Base-by-base conservation (phyloP, 352 stramenopile species). In the Phytophthora capsici region DNA sequence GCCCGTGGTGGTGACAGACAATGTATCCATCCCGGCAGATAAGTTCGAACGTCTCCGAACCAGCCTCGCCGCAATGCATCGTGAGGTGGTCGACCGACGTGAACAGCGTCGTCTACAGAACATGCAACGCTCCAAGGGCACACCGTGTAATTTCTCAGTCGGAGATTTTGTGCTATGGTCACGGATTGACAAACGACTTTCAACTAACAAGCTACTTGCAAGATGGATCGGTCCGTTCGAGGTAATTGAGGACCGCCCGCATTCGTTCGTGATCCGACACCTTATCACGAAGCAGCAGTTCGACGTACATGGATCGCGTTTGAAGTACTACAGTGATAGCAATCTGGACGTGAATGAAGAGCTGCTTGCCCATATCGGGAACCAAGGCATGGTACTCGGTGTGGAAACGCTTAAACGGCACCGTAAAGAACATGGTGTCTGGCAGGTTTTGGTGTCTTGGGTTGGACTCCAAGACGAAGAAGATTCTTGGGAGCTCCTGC, bases 101-200 rank as follows among this genome's bases (percentile, higher is more conserved):
- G 7, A 49, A 56, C 16, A 17, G 38, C 4, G 13, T 16, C 46
- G 1, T 57, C 44, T 26, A 57, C 43, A 6, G 47, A 51, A 17
- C 4, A 14, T 28, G 10, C 14, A 2, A 45, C n/a, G n/a, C n/a
- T n/a, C n/a, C n/a, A n/a, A n/a, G n/a, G n/a, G n/a, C n/a, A n/a
- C n/a, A n/a, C n/a, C n/a, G n/a, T n/a, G n/a, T n/a, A n/a, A n/a
- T n/a, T n/a, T n/a, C n/a, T n/a, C n/a, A n/a, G n/a, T n/a, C n/a
- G n/a, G n/a, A n/a, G 36, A 64, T 30, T 60, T 30, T 17, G 58
- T 55, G 1, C 41, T 66, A 3, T 60, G 58, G 58, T 66, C 41
- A 3, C 25, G 49, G 3, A 12, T 66, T 1, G 58, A 55, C 34
- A n/a, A 6, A 25, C 44, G 44, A 13, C 20, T 56, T 4, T 14